Evolutionary conservation across 805 yeast genomes (phyloP), one percentile per base, ranked within the genome.

Genomic region (Zygosaccharomyces pseudorouxii): DNA sequence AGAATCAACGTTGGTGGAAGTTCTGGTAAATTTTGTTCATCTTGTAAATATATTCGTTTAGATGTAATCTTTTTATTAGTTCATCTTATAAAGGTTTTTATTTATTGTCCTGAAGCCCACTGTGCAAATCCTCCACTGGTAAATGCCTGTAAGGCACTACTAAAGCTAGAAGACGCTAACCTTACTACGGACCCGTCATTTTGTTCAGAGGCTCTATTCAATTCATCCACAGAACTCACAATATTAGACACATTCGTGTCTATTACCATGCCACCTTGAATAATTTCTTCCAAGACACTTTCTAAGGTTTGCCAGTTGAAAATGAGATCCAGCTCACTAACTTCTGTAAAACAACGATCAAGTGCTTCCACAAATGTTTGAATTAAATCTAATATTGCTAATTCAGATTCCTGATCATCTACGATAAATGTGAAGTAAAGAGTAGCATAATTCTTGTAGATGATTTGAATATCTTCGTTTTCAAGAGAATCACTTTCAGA

Each of bases 251-350:
- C 88, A 56, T 84, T 88, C 1, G 98, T 90, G 64, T 93, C 99
- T 31, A 93, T 86, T 7, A 93, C 99, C 95, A 93, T 84, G 0
- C 99, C 99, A 22, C 98, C 99, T 64, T 93, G 98, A 1, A 93
- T 84, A 29, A 93, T 85, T 60, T 93, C 98, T 59, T 84, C 93
- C 42, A 90, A 67, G 1, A 92, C 97, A 1, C 95, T 84, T 64
- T 92, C 95, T 28, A 92, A 71, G 4, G 89, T 95, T 68, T 93
- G 97, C 98, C 99, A 93, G 14, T 97, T 97, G 70, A 90, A 92
- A n/a, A 93, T 97, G 53, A 93, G 74, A 69, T 93, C 99, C 57
- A 93, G 74, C 64, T 93, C 99, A 66, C 97, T 90, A 5, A 93
- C 99, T 60, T 89, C 90, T 52, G 82, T 83, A 69, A 93, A 93